These are phyloP conservation scores for Kwoniella heveanensis DNA, from an alignment of 768 basidiomycete species.

Conservation along the genomic window DNA sequence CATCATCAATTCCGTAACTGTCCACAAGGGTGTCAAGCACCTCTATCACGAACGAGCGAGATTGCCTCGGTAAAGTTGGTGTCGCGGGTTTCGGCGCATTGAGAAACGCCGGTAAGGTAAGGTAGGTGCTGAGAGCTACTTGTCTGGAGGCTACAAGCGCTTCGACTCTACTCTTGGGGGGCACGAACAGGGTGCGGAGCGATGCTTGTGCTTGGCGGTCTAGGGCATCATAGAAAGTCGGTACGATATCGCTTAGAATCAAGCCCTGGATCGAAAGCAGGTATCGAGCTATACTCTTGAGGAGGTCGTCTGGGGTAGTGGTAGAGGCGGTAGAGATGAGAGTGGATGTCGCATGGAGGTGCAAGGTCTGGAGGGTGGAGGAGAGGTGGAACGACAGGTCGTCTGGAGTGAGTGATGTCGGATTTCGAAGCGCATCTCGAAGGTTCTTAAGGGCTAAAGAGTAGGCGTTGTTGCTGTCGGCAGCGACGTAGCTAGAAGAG, in stretches of 20 bases:
- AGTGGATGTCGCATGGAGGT: constrained; percentile 35
- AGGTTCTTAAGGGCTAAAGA: constrained; percentile 25
- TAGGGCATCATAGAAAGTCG: constrained; percentile 68
- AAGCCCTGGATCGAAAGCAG: constrained; percentile 67
- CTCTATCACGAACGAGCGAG: constrained; percentile 59
- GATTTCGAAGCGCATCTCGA: constrained; percentile 34
- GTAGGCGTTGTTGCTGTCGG: not conserved
- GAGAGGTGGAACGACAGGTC: constrained; percentile 23
- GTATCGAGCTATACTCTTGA: constrained; percentile 28
- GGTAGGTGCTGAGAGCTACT: constrained; percentile 61
- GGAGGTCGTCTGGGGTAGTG: constrained; percentile 7
- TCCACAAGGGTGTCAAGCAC: constrained; percentile 63
- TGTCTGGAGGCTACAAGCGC: constrained; percentile 3
- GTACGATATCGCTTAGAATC: constrained; percentile 67
- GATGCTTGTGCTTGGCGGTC: constrained; percentile 59
- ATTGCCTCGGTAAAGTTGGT: constrained; percentile 9
- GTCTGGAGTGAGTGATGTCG: constrained; percentile 9
- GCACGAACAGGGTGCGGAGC: constrained; percentile 67
- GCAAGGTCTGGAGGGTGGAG: constrained; percentile 22
- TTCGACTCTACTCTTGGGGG: constrained; percentile 5
- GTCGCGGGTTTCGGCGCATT: constrained; percentile 53
- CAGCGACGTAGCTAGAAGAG: no score
- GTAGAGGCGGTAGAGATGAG: not conserved
- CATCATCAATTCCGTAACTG: constrained; percentile 70
- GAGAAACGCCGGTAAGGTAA: constrained; percentile 64